A percentile compares a stretch with the other conserved stretches of the same genome.
These are phyloP conservation scores for Stephania yunnanensis DNA, from an alignment of 164 flowering plant species.

Conservation along the genomic window DNA sequence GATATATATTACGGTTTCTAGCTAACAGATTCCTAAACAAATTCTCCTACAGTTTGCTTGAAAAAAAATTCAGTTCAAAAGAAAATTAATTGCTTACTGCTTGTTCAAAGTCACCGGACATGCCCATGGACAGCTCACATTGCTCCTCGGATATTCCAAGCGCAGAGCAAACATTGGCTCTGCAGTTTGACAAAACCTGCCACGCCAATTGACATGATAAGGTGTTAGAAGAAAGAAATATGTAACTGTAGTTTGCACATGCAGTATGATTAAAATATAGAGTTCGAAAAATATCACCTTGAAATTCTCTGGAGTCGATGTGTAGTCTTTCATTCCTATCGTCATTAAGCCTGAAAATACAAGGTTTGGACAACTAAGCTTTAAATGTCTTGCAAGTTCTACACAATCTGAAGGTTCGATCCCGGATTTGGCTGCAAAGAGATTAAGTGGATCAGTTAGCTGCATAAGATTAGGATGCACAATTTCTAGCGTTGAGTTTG, in stretches of 20 bases:
- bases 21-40: too few species aligned
- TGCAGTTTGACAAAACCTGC: conserved; percentile 67
- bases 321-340: conserved; percentile 88
- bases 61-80: too few species aligned
- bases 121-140: conserved; percentile 97
- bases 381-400: conserved; percentile 66
- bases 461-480: not conserved
- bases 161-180: conserved; percentile 71
- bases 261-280: not conserved
- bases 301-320: conserved; percentile 94
- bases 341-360: conserved; percentile 92
- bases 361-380: conserved; percentile 63
- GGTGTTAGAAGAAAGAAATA: conserved; percentile 1
- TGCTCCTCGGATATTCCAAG: conserved; percentile 68
- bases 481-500: not conserved
- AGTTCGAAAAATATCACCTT: conserved; percentile 32
- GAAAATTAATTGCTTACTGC: conserved; percentile 47
- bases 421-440: conserved; percentile 78
- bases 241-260: too few species aligned
- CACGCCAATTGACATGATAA: conserved; percentile 6
- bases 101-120: conserved; percentile 94
- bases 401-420: conserved; percentile 71
- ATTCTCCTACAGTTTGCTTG: not conserved
- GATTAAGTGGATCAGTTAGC: not conserved
- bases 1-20: too few species aligned